phyloP scores from a whole-genome alignment of 768 basidiomycete species.

The Auricularia cornea region DNA sequence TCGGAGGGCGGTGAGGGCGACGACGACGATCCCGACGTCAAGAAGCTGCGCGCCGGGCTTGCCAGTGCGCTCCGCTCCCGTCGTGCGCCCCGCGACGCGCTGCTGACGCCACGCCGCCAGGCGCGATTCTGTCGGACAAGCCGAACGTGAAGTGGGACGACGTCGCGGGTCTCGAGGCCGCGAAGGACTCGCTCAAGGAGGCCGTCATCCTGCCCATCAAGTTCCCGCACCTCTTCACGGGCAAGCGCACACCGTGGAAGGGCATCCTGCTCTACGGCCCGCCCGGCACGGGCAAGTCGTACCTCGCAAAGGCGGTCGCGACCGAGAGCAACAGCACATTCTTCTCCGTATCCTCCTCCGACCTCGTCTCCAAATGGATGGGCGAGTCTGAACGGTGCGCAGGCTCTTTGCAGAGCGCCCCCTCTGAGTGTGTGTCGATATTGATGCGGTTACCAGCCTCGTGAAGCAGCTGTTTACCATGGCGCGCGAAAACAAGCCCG shows the following conservation, averaged over 20 bases:
- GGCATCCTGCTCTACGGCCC: constrained; percentile 96
- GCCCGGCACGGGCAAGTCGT: constrained; percentile 95
- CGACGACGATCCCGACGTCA: constrained; percentile 82
- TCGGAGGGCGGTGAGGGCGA: constrained; percentile 38
- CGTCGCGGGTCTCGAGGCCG: constrained; percentile 90
- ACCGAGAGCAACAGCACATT: constrained; percentile 99
- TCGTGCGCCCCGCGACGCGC: not conserved
- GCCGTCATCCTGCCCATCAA: constrained; percentile 99
- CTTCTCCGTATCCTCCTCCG: constrained; percentile 91
- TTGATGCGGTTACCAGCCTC: constrained; percentile 43
- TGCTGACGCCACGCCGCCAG: constrained; percentile 12
- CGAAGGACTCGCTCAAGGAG: constrained; percentile 94
- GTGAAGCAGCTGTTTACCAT: constrained; percentile 96
- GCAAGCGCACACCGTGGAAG: constrained; percentile 95
- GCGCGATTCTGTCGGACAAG: constrained; percentile 85
- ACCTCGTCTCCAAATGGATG: constrained; percentile 99
- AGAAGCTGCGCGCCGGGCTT: constrained; percentile 91
- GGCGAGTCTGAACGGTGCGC: constrained; percentile 92
- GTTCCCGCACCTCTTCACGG: constrained; percentile 97
- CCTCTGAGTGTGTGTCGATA: too few relatives aligned
- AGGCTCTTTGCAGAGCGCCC: not conserved
- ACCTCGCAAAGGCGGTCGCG: constrained; percentile 95
- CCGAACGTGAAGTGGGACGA: constrained; percentile 98
- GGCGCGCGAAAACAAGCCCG: constrained; percentile 91
- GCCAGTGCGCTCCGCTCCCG: constrained; percentile 29